Conservation (phyloP, 495 filamentous ascomycete species). For the Bryoglossum gracile region DNA sequence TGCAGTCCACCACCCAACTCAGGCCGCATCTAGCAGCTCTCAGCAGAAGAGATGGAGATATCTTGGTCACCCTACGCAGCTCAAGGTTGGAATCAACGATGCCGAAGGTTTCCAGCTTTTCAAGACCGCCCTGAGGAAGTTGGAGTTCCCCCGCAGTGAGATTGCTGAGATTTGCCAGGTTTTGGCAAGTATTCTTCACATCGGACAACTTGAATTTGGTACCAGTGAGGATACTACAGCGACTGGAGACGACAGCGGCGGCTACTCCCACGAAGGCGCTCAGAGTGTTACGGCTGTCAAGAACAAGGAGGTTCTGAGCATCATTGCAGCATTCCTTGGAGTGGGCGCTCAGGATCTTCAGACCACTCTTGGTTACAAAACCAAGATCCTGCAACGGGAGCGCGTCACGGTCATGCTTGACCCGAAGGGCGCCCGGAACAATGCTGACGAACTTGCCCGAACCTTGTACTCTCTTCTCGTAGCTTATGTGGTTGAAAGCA, state of each 20-base stretch:
- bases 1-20: slow-evolving; percentile 28
- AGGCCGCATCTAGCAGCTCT: slow-evolving; percentile 35
- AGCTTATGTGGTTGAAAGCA: slow-evolving; percentile 82
- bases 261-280: slow-evolving; percentile 90
- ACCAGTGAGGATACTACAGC: slow-evolving; percentile 70
- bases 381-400: slow-evolving; percentile 89
- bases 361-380: slow-evolving; percentile 84
- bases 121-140: slow-evolving; percentile 87
- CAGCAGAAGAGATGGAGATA: slow-evolving; percentile 85
- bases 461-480: slow-evolving; percentile 95
- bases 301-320: slow-evolving; percentile 83
- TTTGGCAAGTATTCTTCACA: slow-evolving; percentile 82
- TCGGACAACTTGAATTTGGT: slow-evolving; percentile 89
- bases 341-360: slow-evolving; percentile 74
- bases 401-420: slow-evolving; percentile 97
- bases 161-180: slow-evolving; percentile 97
- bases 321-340: slow-evolving; percentile 87
- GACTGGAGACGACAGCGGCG: slow-evolving; percentile 83
- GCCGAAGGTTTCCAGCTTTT: slow-evolving; percentile 93
- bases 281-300: slow-evolving; percentile 77
- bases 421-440: slow-evolving; percentile 77
- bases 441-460: slow-evolving; percentile 88
- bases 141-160: slow-evolving; percentile 87
- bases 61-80: slow-evolving; percentile 88
- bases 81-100: slow-evolving; percentile 96